Evolutionary conservation across 2,329 filamentous ascomycete species (phyloP).

Genomic region (Graphilbum ipis-grandicollis): DNA sequence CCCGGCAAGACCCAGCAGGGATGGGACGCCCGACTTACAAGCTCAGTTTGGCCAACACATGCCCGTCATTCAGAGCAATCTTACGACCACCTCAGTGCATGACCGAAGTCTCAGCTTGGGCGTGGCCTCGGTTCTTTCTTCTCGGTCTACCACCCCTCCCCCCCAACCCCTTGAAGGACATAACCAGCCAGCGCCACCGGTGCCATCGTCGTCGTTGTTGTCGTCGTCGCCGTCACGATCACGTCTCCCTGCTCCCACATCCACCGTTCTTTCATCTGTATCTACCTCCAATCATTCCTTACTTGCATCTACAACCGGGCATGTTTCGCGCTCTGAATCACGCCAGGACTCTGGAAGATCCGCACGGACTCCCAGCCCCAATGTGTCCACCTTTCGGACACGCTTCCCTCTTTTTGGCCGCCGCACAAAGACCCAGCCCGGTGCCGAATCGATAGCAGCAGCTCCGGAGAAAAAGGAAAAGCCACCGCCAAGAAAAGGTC

Average conservation of each 20-base stretch:
- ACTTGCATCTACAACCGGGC: not conserved
- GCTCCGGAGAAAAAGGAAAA: constrained; percentile 38
- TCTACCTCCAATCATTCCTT: not conserved
- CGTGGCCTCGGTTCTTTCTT: not conserved
- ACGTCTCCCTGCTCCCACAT: not conserved
- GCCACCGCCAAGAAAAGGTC: constrained; percentile 47
- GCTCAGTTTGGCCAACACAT: constrained; percentile 32
- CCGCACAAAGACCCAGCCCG: constrained; percentile 45
- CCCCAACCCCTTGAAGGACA: not conserved
- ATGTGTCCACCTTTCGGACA: constrained; percentile 36
- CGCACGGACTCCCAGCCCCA: constrained; percentile 35
- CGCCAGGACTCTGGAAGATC: constrained; percentile 4
- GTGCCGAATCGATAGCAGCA: constrained; percentile 22
- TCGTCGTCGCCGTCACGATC: not conserved
- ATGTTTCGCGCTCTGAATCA: not conserved
- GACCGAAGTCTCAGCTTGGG: constrained; percentile 27
- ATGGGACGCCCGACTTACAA: constrained; percentile 47
- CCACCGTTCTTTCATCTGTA: not conserved
- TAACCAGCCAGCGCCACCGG: not conserved
- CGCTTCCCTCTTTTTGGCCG: constrained; percentile 67
- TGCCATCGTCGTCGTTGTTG: not conserved
- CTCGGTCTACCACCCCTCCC: not conserved
- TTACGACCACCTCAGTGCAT: constrained; percentile 29
- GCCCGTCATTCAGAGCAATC: constrained; percentile 45
- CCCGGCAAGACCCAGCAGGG: constrained; percentile 48